These are phyloP conservation scores for Candolleomyces efflorescens DNA, from an alignment of 768 basidiomycete genomes.

Conservation along the genomic window DNA sequence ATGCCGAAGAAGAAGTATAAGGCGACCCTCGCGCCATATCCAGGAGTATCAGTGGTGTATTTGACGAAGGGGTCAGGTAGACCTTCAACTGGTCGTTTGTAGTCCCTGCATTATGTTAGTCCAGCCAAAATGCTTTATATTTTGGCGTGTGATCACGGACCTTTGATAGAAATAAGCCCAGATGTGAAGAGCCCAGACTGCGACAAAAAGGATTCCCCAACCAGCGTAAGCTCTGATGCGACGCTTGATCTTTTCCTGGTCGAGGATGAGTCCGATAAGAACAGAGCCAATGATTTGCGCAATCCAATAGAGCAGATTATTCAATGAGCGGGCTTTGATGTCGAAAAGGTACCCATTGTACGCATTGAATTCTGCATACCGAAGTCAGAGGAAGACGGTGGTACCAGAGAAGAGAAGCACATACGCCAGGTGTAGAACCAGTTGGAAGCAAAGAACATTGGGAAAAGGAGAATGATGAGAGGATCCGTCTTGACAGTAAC, in stretches of 20 bases:
- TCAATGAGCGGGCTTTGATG: slow-evolving; percentile 72
- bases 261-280: slow-evolving; percentile 65
- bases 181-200: slow-evolving; percentile 66
- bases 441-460: slow-evolving; percentile 82
- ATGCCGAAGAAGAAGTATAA: slow-evolving; percentile 72
- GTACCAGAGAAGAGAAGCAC: slow-evolving; percentile 17
- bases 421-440: slow-evolving; percentile 86
- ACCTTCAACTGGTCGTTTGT: slow-evolving; percentile 26
- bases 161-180: slow-evolving; percentile 79
- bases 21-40: slow-evolving; percentile 52
- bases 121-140: not conserved
- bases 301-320: slow-evolving; percentile 77
- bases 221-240: slow-evolving; percentile 69
- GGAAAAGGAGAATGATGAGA: slow-evolving; percentile 69
- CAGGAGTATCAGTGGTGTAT: slow-evolving; percentile 56
- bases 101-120: slow-evolving; percentile 29
- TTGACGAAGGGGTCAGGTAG: not conserved
- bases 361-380: slow-evolving; percentile 64
- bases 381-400: not conserved
- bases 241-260: slow-evolving; percentile 49
- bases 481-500: slow-evolving; percentile 67
- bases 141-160: slow-evolving; percentile 30
- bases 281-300: slow-evolving; percentile 75
- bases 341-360: slow-evolving; percentile 80
- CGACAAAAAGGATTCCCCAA: slow-evolving; percentile 55